These are phyloP conservation scores for Cercophora scortea DNA, from an alignment of 495 filamentous ascomycete species.

Conservation along the genomic window DNA sequence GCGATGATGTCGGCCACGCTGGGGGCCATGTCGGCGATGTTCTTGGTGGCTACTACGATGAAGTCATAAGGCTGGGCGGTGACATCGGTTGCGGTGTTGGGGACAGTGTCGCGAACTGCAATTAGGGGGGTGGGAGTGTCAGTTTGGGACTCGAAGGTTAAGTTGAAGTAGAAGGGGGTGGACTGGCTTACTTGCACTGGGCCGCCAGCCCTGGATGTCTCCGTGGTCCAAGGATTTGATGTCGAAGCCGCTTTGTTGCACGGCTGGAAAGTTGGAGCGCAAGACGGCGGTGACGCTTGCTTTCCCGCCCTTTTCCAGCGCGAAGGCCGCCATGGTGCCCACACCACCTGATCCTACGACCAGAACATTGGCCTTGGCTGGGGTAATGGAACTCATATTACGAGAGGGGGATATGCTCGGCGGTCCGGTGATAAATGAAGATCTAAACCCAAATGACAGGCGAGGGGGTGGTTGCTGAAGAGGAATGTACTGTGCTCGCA, in stretches of 20 bases:
- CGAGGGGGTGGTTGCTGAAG: no score
- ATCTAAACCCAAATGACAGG: no score
- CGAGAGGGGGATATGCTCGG: background rate
- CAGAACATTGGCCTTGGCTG: conserved; percentile 21
- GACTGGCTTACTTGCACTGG: conserved; percentile 6
- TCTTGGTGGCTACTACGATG: conserved; percentile 46
- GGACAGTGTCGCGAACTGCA: conserved; percentile 32
- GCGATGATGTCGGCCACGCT: conserved; percentile 31
- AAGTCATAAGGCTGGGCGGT: conserved; percentile 34
- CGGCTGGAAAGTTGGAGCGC: conserved; percentile 28
- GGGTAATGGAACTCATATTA: conserved; percentile 4
- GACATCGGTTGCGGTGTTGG: conserved; percentile 24
- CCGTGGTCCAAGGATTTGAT: conserved; percentile 30
- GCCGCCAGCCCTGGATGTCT: conserved; percentile 19
- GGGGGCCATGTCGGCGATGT: conserved; percentile 34
- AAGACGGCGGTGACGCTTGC: conserved; percentile 26
- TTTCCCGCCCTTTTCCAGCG: conserved; percentile 21
- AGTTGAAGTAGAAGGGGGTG: background rate
- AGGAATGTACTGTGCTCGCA: no score
- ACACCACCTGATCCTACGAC: conserved; percentile 32
- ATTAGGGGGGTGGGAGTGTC: background rate
- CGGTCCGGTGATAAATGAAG: no score
- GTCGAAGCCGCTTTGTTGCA: conserved; percentile 17
- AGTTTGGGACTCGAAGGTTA: background rate
- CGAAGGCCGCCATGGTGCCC: conserved; percentile 33